Conservation (phyloP, 495 filamentous ascomycete genomes). For the Penicillium antarcticum region DNA sequence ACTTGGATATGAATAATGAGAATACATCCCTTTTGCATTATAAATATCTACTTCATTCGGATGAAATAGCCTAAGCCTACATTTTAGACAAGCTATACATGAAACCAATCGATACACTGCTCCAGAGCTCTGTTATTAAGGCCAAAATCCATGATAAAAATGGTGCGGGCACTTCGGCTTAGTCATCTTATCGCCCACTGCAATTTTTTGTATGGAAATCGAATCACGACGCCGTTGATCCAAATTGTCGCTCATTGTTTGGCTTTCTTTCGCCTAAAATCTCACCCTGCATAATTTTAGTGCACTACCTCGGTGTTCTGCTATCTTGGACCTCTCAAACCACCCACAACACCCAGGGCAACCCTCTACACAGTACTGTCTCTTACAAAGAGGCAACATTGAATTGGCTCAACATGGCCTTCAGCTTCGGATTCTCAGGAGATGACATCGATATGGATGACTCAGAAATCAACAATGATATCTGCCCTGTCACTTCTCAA, state of each 20-base stretch:
- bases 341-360: not conserved
- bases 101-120: constrained; percentile 11
- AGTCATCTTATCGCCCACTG: constrained; percentile 17
- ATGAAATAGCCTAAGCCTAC: not conserved
- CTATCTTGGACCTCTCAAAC: not conserved
- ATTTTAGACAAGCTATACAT: too few relatives aligned
- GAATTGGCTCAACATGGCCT: constrained; percentile 33
- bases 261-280: not conserved
- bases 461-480: constrained; percentile 27
- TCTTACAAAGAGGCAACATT: not conserved
- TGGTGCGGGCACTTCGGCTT: constrained; percentile 2
- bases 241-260: not conserved
- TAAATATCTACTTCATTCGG: not conserved
- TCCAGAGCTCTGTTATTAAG: not conserved
- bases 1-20: constrained; percentile 9
- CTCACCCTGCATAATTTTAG: not conserved
- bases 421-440: constrained; percentile 79
- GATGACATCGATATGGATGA: constrained; percentile 77
- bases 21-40: constrained; percentile 2
- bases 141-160: not conserved
- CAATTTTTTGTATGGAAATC: constrained; percentile 14
- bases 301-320: not conserved
- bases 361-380: not conserved
- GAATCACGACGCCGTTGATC: not conserved
- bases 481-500: constrained; percentile 5